Evolutionary conservation across 2,329 filamentous ascomycete species (phyloP), one percentile per base, ranked within the genome.

Genomic region (Pseudocercospora vitis): DNA sequence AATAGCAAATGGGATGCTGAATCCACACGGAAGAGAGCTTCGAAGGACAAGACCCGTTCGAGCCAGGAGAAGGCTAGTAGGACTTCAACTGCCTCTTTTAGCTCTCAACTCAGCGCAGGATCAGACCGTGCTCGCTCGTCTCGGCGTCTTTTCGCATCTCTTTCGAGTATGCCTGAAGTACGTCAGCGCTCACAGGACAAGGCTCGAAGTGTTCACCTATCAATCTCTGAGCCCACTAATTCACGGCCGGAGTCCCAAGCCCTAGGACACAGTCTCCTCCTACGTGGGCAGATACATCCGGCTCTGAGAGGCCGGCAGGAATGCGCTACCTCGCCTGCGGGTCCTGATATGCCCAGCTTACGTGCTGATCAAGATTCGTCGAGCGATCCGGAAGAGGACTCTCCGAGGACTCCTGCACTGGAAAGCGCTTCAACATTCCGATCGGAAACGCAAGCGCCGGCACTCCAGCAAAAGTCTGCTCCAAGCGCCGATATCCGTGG

Each of bases 1-100:
- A 81, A 80, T 55, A 75, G 75, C 23, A 80, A 77, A 65, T 81
- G 78, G 78, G 74, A 81, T 58, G 78, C 78, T 9, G 70, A 75
- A 18, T 56, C 63, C 1, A 59, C 71, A 37, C 76, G 73, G 58
- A 58, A 65, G 11, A 68, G 59, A 50, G 51, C n/a, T 11, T 40
- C 45, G 23, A 48, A 48, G 23, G 48, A 54, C 6, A 28, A 45
- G 18, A 19, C 42, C 12, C 28, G 40, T 7, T 28, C 18, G 31
- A 52, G 50, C 7, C 48, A 26, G 5, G 54, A 56, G n/a, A 45
- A 19, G 21, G 11, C 21, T 21, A 42, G 48, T 26, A 47, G 53
- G 23, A 39, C 31, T 23, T 37, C 46, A 19, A 48, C 31, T 7
- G 26, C 31, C 12, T 39, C 46, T 37, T 18, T 26, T 7, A 33